Base-by-base conservation (phyloP, 441 rosid species). In the Syzygium malaccense region DNA sequence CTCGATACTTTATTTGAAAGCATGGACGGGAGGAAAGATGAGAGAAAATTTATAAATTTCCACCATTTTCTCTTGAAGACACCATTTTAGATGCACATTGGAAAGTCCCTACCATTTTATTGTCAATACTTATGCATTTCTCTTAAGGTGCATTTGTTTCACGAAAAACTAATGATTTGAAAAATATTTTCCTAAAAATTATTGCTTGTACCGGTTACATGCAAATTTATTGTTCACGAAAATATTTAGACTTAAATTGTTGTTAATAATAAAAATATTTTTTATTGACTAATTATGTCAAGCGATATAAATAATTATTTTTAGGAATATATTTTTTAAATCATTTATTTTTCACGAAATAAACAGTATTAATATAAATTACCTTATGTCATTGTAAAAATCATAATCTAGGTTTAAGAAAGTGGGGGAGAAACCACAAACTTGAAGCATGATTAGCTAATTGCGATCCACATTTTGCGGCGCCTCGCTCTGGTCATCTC, bases 161-260 rank as follows among this genome's bases (percentile, higher is more conserved):
- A 4, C 0, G 0, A 0, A 62, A 62, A 14, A 14, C 3, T 14
- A n/a, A n/a, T n/a, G 3, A n/a, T 14, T 62, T 0, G 0, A n/a
- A 14, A 14, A 6, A 0, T 0, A 0, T n/a, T 62, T 7, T n/a
- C 19, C 3, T 14, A n/a, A n/a, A n/a, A 62, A 0, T n/a, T 62
- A n/a, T 0, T 62, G 1, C 68, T 62, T 62, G 14, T 28, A 28
- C 26, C 2, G 0, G 15, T 60, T 5, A n/a, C 30, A 7, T 45
- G 8, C 48, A 1, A 45, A 45, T n/a, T 62, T 2, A n/a, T 62
- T 1, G 8, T 14, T 62, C 33, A 62, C 0, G 2, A 2, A 4
- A 62, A 62, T 62, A 6, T 14, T 54, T 15, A 54, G 7, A 54
- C 19, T 54, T 54, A 5, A 53, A 53, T 53, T 7, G 0, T 60